Evolutionary conservation across 495 filamentous ascomycete species (phyloP), one percentile per base, ranked within the genome.

Genomic region (Podospora pseudopauciseta): DNA sequence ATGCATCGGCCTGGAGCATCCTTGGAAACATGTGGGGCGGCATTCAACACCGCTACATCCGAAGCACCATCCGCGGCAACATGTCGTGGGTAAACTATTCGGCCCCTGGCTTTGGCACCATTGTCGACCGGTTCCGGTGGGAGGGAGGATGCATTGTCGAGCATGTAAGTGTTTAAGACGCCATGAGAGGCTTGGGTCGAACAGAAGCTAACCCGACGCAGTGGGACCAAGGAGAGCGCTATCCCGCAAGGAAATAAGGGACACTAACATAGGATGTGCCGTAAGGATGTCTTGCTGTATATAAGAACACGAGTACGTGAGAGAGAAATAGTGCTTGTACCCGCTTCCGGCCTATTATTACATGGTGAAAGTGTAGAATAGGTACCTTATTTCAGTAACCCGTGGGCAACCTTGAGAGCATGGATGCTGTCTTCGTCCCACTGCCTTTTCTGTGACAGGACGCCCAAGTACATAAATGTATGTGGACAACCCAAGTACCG

Each of bases 401-500:
- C 73, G 60, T 80, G 78, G 0, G 78, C 78, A 19, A 72, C 70
- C 20, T 65, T 76, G 65, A 80, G 62, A 11, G 77, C 79, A 1
- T 55, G 39, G 20, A 78, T 70, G 2, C 77, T 69, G 57, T 80
- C 79, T n/a, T 30, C 27, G 55, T 80, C 79, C 34, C 73, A 80
- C 62, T 77, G 74, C 5, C 67, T 62, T 69, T 79, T 78, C 68
- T 72, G 74, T 61, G 67, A 68, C 56, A 74, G 65, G n/a, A 74
- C 54, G 5, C 64, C 39, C 65, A 85, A 73, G 67, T 84, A 81
- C 80, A 81, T 81, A 66, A 86, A 85, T 0, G 80, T 82, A 69
- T 86, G 84, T 0, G 83, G 82, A 30, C 80, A 75, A 0, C 84
- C 82, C 7, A 73, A 58, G 60, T 84, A 86, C 27, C 83, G 66